Evolutionary conservation across 2,329 filamentous ascomycete species (phyloP).

Genomic region (Neospermospora avenae): DNA sequence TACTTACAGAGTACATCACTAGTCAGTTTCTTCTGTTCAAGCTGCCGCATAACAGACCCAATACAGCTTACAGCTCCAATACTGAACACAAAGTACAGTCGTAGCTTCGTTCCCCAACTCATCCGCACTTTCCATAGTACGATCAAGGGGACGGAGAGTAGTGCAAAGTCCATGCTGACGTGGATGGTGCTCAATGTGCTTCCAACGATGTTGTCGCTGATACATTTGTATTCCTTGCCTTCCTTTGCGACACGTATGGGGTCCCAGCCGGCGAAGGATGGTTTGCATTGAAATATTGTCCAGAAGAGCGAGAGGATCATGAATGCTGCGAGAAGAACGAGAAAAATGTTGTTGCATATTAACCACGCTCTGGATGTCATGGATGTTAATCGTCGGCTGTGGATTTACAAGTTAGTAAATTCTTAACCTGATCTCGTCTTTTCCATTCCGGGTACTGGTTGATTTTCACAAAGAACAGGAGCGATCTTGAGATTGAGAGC

Average conservation of each 20-base stretch:
- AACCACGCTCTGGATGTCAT: conserved; percentile 33
- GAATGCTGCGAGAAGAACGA: conserved; percentile 32
- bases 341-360: conserved; percentile 34
- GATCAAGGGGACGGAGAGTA: conserved; percentile 37
- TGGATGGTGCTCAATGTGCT: conserved; percentile 34
- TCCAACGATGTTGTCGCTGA: conserved; percentile 21
- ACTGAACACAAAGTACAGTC: conserved; percentile 36
- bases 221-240: conserved; percentile 23
- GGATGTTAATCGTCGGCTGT: conserved; percentile 34
- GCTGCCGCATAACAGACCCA: conserved; percentile 33
- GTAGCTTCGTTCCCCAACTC: conserved; percentile 31
- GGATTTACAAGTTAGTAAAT: neutral
- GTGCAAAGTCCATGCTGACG: conserved; percentile 36
- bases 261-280: conserved; percentile 31
- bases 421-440: neutral
- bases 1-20: conserved; percentile 14
- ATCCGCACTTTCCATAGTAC: conserved; percentile 38
- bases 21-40: conserved; percentile 18
- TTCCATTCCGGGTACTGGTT: neutral
- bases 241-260: conserved; percentile 27
- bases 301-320: conserved; percentile 35
- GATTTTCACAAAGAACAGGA: neutral
- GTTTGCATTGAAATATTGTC: conserved; percentile 34
- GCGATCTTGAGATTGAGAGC: neutral
- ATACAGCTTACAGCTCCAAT: conserved; percentile 35